Base-by-base conservation (phyloP, 805 yeast species). In the Wickerhamomyces rabaulensis region DNA sequence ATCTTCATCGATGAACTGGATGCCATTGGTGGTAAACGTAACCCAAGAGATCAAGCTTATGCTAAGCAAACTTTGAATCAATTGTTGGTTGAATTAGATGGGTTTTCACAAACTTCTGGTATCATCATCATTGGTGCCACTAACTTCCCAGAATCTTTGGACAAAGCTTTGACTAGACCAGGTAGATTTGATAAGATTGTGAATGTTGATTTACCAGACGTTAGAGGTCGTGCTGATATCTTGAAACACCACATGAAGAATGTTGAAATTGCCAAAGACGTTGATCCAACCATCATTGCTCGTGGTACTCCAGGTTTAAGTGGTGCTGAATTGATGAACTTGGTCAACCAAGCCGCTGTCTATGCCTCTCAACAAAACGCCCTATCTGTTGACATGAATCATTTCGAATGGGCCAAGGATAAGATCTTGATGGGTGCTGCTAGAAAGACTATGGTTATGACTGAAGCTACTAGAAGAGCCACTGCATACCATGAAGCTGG, bases 401-500 rank as follows among this genome's bases (percentile, higher is more conserved):
- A 94, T 67, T 82, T 94, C 52, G 99, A 94, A 67, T 94, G 99
- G 99, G 99, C 99, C 39, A 94, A 94, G 67, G 99, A 94, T 68
- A 94, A 94, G 70, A 94, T 95, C 47, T 73, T 95, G 62, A 82
- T 94, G 87, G 99, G 99, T 45, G 98, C 98, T 33, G 99, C 95
- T 57, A 86, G 95, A 66, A 88, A 87, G 69, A 87, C 96, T 22
- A 92, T 92, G 98, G 97, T 94, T 36, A 79, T 94, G 73, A 91
- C 99, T 25, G 97, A 94, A 65, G 97, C 92, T 51, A 79, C 95
- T 0, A 80, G 97, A 66, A 81, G 79, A 57, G 90, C 92, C 54
- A 94, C 99, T 16, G 99, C 99, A 2, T 94, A 83, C 66, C 99
- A 94, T 69, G 99, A 94, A 71, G 99, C 99, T 17, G 99, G 99